phyloP scores from a whole-genome alignment of 2,329 filamentous ascomycete genomes.

The Eurotiales sp. region DNA sequence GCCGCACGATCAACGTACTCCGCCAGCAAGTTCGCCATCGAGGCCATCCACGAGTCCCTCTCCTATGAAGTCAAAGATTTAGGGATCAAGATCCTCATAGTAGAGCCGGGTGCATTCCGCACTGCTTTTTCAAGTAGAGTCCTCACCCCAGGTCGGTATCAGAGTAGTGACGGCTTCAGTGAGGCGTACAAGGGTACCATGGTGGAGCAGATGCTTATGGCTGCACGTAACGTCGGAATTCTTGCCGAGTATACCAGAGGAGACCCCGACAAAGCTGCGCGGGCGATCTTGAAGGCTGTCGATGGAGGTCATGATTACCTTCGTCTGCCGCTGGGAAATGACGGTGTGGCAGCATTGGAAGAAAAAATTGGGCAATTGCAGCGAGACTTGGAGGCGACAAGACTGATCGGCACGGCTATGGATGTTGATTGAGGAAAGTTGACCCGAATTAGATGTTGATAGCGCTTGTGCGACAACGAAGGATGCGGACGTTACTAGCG shows the following conservation, averaged over 20 bases:
- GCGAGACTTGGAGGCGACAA: not conserved
- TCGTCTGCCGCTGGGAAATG: not conserved
- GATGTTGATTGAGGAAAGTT: not conserved
- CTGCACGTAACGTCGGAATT: not conserved
- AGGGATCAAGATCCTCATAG: not conserved
- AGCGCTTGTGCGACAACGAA: too few relatives aligned
- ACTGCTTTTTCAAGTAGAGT: not conserved
- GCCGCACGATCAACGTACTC: not conserved
- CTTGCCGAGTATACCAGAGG: not conserved
- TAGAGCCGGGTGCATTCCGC: not conserved
- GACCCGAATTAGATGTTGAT: not conserved
- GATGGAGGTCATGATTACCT: not conserved
- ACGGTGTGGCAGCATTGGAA: not conserved
- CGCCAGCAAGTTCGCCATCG: slow-evolving; percentile 1
- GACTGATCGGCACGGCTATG: not conserved
- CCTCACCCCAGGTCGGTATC: not conserved
- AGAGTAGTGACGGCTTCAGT: not conserved
- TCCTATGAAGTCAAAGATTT: not conserved
- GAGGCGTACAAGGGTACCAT: not conserved
- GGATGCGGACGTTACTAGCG: too few relatives aligned
- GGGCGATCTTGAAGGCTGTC: not conserved
- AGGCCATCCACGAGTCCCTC: slow-evolving; percentile 1
- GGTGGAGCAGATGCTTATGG: not conserved
- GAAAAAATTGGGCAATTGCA: not conserved
- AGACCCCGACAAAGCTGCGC: not conserved